Evolutionary conservation across 2,329 filamentous ascomycete genomes (phyloP).

Genomic region (Xylaria sp.): DNA sequence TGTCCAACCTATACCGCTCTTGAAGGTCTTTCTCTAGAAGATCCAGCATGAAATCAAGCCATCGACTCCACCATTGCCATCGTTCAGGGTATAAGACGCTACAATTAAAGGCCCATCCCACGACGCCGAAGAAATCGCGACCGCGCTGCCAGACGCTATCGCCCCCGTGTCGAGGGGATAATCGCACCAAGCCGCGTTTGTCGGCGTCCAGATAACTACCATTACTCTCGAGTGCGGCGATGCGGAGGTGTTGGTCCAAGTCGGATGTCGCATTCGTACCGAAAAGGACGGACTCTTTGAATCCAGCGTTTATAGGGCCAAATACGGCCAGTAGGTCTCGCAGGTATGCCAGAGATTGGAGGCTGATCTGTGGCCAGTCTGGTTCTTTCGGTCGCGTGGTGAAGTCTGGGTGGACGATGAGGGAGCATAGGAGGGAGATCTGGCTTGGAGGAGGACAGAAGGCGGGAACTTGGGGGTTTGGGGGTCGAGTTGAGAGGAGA

Average conservation of each 20-base stretch:
- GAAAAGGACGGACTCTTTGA: conserved; percentile 80
- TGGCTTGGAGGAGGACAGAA: conserved; percentile 76
- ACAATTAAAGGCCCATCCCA: conserved; percentile 95
- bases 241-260: too few species aligned
- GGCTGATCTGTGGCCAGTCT: conserved; percentile 70
- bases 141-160: conserved; percentile 78
- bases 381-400: conserved; percentile 76
- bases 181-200: conserved; percentile 60
- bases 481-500: conserved; percentile 64
- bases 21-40: conserved; percentile 77
- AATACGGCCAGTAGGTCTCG: conserved; percentile 71
- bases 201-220: conserved; percentile 61
- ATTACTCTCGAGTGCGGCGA: conserved; percentile 58
- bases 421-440: conserved; percentile 79
- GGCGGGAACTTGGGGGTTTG: conserved; percentile 53
- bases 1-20: conserved; percentile 64
- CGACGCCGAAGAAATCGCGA: conserved; percentile 86
- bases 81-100: conserved; percentile 75
- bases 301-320: conserved; percentile 75
- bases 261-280: conserved; percentile 50
- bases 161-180: conserved; percentile 70
- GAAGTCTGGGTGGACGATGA: conserved; percentile 82
- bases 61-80: conserved; percentile 84
- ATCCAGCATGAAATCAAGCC: conserved; percentile 83
- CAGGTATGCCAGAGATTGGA: conserved; percentile 75